Evolutionary conservation across 31 red algal genomes (phyloP).

Genomic region (Porphyra umbilicalis): DNA sequence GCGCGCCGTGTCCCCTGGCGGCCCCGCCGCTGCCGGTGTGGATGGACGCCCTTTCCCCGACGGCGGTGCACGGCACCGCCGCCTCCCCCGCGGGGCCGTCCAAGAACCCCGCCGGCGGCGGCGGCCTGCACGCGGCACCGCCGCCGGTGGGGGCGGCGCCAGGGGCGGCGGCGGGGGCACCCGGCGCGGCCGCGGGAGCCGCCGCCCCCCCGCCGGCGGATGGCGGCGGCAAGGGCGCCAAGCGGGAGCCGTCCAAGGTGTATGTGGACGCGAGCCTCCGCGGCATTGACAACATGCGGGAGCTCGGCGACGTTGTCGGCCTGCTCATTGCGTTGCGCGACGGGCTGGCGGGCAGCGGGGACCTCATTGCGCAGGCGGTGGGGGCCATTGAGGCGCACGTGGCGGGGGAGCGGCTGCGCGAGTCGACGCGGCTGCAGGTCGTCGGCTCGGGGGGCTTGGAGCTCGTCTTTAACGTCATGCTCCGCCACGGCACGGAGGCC

Average conservation of each 20-base stretch:
- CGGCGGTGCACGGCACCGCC: neutral
- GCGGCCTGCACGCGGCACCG: neutral
- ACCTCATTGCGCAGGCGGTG: neutral
- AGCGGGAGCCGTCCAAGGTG: neutral
- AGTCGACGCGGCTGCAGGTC: neutral
- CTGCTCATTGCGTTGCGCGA: neutral
- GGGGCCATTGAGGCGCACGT: neutral
- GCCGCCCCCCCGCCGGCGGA: neutral
- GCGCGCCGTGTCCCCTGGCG: no score
- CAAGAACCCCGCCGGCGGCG: neutral
- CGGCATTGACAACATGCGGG: neutral
- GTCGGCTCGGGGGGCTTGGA: neutral
- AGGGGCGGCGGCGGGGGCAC: neutral
- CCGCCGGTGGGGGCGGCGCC: no score
- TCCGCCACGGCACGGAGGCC: slow-evolving; percentile 1
- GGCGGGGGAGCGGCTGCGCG: neutral
- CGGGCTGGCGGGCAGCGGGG: neutral
- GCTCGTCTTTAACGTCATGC: neutral
- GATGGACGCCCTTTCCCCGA: neutral
- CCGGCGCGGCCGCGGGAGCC: neutral
- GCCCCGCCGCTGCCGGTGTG: neutral
- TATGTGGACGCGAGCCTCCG: neutral
- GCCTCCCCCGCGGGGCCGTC: neutral
- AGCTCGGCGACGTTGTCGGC: neutral
- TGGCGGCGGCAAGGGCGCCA: neutral